Percentiles rank a stretch among this genome's conserved stretches.
Evolutionary conservation across 257 asterid genomes (phyloP).

Genomic region (Solanum megistacrolobum): DNA sequence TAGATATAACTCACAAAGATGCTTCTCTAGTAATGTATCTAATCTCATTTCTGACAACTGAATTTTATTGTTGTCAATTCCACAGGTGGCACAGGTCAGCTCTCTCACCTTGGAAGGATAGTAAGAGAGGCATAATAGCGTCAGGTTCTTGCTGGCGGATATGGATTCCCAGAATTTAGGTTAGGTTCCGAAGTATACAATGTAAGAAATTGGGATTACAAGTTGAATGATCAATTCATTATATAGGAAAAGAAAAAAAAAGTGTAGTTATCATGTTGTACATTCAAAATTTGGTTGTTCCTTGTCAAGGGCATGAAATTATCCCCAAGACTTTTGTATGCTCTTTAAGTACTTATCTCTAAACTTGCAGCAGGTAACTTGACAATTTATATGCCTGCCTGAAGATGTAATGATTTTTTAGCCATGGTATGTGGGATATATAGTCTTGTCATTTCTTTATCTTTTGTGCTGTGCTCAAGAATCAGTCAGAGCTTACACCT

Average conservation of each 20-base stretch:
- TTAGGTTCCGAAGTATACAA: constrained; percentile 37
- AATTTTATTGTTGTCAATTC: neutral
- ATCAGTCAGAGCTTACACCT: neutral
- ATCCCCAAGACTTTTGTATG: neutral
- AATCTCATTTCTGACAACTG: neutral
- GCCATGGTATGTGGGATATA: neutral
- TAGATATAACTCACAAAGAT: neutral
- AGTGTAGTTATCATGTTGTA: constrained; percentile 16
- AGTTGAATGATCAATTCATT: constrained; percentile 23
- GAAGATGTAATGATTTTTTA: neutral
- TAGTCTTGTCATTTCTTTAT: neutral
- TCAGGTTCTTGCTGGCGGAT: neutral
- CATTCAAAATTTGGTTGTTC: constrained; percentile 15
- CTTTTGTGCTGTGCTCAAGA: neutral
- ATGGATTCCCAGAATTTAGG: constrained; percentile 7
- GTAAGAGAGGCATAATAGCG: neutral
- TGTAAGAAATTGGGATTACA: constrained; percentile 40
- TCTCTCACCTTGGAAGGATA: neutral
- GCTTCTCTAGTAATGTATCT: neutral
- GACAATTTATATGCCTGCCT: neutral
- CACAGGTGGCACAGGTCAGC: neutral
- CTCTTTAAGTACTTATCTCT: neutral
- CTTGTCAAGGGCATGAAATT: constrained; percentile 8
- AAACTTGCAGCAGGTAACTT: neutral
- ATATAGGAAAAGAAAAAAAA: constrained; percentile 26